Percentiles rank a stretch among this genome's conserved stretches.
Evolutionary conservation across 441 rosid genomes (phyloP).

Genomic region (Adansonia grandidieri): DNA sequence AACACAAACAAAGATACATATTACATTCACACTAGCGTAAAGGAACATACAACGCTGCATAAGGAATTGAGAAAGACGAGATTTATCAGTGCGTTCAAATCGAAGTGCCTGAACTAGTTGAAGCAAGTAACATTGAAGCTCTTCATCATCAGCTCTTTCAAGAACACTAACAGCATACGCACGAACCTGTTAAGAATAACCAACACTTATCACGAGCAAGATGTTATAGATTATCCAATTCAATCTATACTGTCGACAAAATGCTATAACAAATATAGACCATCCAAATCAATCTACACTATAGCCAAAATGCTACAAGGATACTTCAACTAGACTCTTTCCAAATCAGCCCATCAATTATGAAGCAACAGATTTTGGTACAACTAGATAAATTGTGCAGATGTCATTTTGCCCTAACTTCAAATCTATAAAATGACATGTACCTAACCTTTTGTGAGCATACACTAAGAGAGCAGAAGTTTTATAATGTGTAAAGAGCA

Average conservation of each 20-base stretch:
- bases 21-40: background rate
- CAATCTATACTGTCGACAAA: background rate
- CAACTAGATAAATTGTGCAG: background rate
- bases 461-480: background rate
- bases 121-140: slow-evolving; percentile 96
- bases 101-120: slow-evolving; percentile 99
- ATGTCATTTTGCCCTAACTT: slow-evolving; percentile 6
- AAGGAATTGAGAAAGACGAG: slow-evolving; percentile 92
- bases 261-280: background rate
- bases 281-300: background rate
- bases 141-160: slow-evolving; percentile 98
- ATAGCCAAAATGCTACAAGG: background rate
- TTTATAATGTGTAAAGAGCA: slow-evolving; percentile 11
- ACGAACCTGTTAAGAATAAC: slow-evolving; percentile 71
- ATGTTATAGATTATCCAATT: background rate
- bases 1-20: background rate
- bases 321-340: slow-evolving; percentile 13
- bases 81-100: slow-evolving; percentile 95
- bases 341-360: background rate
- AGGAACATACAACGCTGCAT: slow-evolving; percentile 80
- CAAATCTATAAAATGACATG: background rate
- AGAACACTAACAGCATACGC: slow-evolving; percentile 99
- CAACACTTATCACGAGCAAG: slow-evolving; percentile 2
- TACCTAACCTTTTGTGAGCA: background rate
- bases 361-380: background rate